A percentile compares a stretch with the other conserved stretches of the same genome.
These are phyloP conservation scores for Phaseolus lunatus DNA, from an alignment of 306 rosid species.

Conservation along the genomic window DNA sequence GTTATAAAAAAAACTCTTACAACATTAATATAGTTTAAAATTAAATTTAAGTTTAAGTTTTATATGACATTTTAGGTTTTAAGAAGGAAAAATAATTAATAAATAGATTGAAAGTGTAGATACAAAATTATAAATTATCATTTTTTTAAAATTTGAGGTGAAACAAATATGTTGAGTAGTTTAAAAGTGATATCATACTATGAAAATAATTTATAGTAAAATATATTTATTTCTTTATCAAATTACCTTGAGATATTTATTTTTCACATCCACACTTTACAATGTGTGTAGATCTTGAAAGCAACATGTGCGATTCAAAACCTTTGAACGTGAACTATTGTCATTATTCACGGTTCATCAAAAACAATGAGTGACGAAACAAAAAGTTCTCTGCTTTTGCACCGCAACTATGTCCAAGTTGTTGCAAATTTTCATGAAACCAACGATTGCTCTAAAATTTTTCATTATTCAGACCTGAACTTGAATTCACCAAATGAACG, in stretches of 20 bases:
- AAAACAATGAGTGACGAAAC: constrained; percentile 19
- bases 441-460: not conserved
- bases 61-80: no score
- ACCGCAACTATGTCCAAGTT: not conserved
- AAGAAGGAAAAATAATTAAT: no score
- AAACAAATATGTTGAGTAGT: no score
- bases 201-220: no score
- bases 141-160: no score
- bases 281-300: constrained; percentile 18
- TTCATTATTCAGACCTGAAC: not conserved
- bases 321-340: constrained; percentile 42
- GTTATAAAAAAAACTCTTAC: no score
- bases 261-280: constrained; percentile 12
- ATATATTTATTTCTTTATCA: no score
- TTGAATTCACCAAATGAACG: not conserved
- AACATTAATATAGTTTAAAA: no score
- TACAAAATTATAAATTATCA: no score
- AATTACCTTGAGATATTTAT: not conserved
- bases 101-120: no score
- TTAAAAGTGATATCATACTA: no score
- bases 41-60: no score
- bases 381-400: constrained; percentile 5
- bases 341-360: not conserved
- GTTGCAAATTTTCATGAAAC: constrained; percentile 2
- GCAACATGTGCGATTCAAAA: constrained; percentile 40